Base-by-base conservation (phyloP, 441 rosid species). In the Adansonia gregorii region DNA sequence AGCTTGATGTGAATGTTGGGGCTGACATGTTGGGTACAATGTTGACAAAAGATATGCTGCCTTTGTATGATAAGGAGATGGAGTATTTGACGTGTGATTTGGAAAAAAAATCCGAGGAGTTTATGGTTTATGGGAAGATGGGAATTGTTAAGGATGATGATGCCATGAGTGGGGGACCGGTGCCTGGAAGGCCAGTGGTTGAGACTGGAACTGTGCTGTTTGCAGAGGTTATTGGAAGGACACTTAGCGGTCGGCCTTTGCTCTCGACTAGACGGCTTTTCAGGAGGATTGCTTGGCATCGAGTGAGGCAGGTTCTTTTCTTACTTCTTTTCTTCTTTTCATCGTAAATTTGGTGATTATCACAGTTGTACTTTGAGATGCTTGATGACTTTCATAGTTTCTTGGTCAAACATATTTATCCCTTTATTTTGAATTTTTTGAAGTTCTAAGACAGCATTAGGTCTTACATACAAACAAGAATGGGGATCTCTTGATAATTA, bases 251-350 rank as follows among this genome's bases (percentile, higher is more conserved):
- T 17, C 83, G 97, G 39, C 98, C 97, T 8, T 78, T 93, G 92
- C 94, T 95, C 78, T 93, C 98, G 8, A 87, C 90, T 1, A 88
- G 99, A 78, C 83, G 93, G 6, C 74, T 89, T 1, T 90, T 93
- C 55, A 84, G 93, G 68, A 86, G 87, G 78, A 81, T 89, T 49
- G 90, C 99, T 67, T 95, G 99, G 98, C 93, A 90, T 70, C 97
- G 98, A 84, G 91, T 90, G 93, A 95, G 98, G 99, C 99, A 93
- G 98, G 98, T 95, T 89, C 90, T 90, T 83, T 80, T 89, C 94
- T 92, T 65, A 4, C 86, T 83, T 76, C 66, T 75, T 80, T 39
- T 67, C 41, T 51, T 20, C 0, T 61, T 55, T 39, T 31, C 72
- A 8, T 72, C 17, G 41, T 73, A 9, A 19, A 54, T 79, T 73